These are phyloP conservation scores for Populus hybrid DNA, from an alignment of 441 rosid genomes.

Conservation along the genomic window DNA sequence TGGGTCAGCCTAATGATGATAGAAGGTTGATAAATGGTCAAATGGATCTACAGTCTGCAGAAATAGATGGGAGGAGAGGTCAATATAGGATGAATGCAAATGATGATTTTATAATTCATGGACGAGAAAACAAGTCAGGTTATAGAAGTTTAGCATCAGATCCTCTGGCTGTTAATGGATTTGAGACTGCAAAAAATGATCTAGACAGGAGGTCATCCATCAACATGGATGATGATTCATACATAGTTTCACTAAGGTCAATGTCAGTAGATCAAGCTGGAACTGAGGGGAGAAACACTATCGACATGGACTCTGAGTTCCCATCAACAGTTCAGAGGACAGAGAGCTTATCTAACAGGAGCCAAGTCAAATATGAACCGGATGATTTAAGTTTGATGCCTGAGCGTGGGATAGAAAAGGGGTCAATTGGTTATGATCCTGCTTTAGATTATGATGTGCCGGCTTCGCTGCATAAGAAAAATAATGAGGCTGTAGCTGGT, in stretches of 20 bases:
- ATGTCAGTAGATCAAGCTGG: conserved; percentile 39
- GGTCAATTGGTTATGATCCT: conserved; percentile 66
- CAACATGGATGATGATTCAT: conserved; percentile 71
- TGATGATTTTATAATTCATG: conserved; percentile 58
- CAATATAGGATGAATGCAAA: conserved; percentile 38
- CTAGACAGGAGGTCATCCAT: conserved; percentile 42
- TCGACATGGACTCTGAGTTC: conserved; percentile 66
- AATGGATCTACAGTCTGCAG: conserved; percentile 40
- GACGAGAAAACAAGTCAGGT: conserved; percentile 37
- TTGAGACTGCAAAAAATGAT: conserved; percentile 45
- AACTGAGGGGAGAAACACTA: conserved; percentile 41
- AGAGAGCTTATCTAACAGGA: conserved; percentile 35
- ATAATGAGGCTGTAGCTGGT: conserved; percentile 32
- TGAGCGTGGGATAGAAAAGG: conserved; percentile 59
- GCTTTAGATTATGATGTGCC: conserved; percentile 74
- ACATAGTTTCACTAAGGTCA: conserved; percentile 62
- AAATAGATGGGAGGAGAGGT: conserved; percentile 40
- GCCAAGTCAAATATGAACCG: conserved; percentile 62
- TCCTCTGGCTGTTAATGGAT: conserved; percentile 49
- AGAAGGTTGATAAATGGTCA: conserved; percentile 39
- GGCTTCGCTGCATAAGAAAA: conserved; percentile 41
- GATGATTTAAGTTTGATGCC: conserved; percentile 77
- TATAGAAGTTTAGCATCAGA: conserved; percentile 37
- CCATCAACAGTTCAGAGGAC: conserved; percentile 41
- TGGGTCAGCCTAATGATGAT: conserved; percentile 33